Conservation (phyloP, 1,284 basidiomycete genomes). For the Trichosporon ovoides region DNA sequence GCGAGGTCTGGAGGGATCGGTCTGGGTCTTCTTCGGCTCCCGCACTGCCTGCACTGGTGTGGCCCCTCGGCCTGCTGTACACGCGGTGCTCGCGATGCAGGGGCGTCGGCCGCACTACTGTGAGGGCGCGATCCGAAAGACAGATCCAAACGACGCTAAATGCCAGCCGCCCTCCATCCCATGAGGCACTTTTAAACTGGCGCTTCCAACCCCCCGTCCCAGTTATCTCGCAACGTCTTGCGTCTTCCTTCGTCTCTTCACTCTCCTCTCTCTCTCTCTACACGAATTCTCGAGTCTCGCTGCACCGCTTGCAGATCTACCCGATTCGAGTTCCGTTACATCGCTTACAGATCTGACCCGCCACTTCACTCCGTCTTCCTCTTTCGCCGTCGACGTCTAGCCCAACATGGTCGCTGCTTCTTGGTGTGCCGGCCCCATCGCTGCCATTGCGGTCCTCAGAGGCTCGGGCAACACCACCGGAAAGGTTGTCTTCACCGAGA, state of each 20-base stretch:
- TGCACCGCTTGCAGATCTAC: too few relatives aligned
- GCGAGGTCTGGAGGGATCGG: too few relatives aligned
- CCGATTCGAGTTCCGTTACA: too few relatives aligned
- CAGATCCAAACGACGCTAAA: too few relatives aligned
- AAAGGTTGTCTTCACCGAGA: constrained; percentile 12
- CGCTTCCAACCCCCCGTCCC: too few relatives aligned
- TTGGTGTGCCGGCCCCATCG: neutral
- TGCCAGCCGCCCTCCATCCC: too few relatives aligned
- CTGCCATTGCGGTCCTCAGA: constrained; percentile 10
- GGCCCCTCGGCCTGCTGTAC: too few relatives aligned
- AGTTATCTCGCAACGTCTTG: neutral
- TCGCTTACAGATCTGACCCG: neutral
- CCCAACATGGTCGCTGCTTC: neutral
- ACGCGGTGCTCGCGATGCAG: too few relatives aligned
- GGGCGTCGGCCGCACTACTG: too few relatives aligned
- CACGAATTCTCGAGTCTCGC: too few relatives aligned
- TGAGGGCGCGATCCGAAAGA: neutral
- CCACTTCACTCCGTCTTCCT: neutral
- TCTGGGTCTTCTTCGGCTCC: too few relatives aligned
- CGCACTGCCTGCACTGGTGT: too few relatives aligned
- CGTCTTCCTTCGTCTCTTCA: neutral
- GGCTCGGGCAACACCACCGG: constrained; percentile 10
- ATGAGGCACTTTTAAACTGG: constrained; percentile 5
- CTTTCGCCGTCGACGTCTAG: neutral
- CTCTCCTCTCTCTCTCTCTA: neutral